A percentile compares a stretch with the other conserved stretches of the same genome.
Evolutionary conservation across 176 grass and related monocot species (phyloP).

Genomic region (Oryza glumipatula): DNA sequence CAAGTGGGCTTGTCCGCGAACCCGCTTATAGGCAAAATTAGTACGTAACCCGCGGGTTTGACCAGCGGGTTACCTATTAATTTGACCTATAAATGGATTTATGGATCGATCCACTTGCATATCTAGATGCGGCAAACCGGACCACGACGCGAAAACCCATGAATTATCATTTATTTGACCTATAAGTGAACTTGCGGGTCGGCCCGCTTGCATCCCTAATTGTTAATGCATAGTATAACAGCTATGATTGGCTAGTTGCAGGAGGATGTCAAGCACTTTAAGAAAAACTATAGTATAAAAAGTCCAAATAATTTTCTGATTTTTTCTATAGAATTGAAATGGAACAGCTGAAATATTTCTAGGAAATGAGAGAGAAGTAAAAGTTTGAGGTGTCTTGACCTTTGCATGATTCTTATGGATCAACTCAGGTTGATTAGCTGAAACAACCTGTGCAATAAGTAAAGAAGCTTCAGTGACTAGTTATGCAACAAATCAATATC

Average conservation of each 20-base stretch:
- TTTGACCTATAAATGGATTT: no score
- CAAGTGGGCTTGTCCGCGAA: no score
- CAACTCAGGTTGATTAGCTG: slow-evolving; percentile 48
- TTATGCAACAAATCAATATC: background rate
- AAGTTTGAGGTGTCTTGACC: slow-evolving; percentile 47
- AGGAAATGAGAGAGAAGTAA: background rate
- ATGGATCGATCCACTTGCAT: no score
- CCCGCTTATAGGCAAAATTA: no score
- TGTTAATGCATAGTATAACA: background rate
- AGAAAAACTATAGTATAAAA: background rate
- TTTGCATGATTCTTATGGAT: slow-evolving; percentile 78
- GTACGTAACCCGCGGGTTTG: no score
- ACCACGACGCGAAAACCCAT: no score
- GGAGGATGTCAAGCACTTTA: background rate
- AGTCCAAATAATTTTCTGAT: background rate
- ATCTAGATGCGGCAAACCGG: no score
- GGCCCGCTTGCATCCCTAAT: no score
- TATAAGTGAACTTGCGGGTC: no score
- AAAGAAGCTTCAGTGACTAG: slow-evolving; percentile 1
- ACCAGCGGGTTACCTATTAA: no score
- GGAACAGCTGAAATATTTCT: background rate
- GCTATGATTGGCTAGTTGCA: background rate
- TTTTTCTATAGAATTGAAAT: slow-evolving; percentile 3
- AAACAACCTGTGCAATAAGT: slow-evolving; percentile 51
- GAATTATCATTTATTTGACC: no score